phyloP scores from a whole-genome alignment of 306 rosid genomes.

The Rubus idaeus region DNA sequence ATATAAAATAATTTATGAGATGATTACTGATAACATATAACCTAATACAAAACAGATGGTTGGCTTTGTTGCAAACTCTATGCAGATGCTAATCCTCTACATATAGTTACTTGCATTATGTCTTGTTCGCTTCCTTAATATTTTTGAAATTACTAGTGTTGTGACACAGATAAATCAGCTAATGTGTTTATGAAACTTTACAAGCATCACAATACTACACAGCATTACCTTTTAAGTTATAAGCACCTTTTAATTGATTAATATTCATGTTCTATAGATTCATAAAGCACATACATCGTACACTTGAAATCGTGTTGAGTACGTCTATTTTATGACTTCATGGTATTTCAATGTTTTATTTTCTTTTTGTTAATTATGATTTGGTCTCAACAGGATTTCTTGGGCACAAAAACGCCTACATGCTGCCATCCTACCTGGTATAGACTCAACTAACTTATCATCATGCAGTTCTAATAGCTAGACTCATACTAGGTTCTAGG shows the following conservation, averaged over 20 bases:
- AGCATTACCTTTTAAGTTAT: neutral
- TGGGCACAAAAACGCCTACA: conserved; percentile 56
- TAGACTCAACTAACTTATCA: neutral
- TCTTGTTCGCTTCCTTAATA: neutral
- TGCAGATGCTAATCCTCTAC: neutral
- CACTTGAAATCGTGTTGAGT: neutral
- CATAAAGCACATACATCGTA: neutral
- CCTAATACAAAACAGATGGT: neutral
- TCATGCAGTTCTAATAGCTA: neutral
- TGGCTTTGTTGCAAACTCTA: neutral
- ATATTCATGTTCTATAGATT: neutral
- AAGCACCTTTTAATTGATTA: neutral
- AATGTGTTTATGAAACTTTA: neutral
- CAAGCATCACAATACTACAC: neutral
- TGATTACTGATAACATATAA: neutral
- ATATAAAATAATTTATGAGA: too few species aligned
- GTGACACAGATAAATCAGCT: neutral
- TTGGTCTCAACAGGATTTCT: conserved; percentile 42
- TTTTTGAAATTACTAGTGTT: neutral
- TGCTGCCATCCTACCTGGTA: conserved; percentile 57
- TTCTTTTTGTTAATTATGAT: neutral
- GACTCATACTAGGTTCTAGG: neutral
- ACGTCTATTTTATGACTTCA: too few species aligned
- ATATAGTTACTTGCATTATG: neutral
- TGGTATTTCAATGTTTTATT: neutral